A percentile compares a stretch with the other conserved stretches of the same genome.
Conservation (phyloP, 1,284 basidiomycete genomes). For the Rhodotorula sp. region DNA sequence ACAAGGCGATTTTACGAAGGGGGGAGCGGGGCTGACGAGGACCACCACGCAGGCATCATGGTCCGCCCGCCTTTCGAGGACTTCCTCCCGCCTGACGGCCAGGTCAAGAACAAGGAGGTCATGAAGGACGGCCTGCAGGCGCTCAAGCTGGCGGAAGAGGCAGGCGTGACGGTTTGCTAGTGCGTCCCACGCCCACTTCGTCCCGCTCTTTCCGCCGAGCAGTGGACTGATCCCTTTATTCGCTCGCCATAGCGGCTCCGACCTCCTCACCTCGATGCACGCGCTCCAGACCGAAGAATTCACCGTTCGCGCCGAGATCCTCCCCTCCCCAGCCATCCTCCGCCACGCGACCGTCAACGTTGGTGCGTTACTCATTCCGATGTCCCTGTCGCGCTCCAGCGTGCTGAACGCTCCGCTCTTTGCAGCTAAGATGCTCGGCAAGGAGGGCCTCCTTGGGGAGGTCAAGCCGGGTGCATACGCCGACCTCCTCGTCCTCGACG, state of each 20-base stretch:
- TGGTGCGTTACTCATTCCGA: neutral
- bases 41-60: conserved; percentile 56
- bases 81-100: conserved; percentile 54
- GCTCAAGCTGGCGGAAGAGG: conserved; percentile 53
- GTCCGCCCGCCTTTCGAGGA: conserved; percentile 56
- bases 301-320: conserved; percentile 53
- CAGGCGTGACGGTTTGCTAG: conserved; percentile 53
- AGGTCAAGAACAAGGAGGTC: conserved; percentile 56
- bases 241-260: conserved; percentile 49
- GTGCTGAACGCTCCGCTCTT: neutral
- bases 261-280: conserved; percentile 54
- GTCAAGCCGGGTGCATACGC: conserved; percentile 53
- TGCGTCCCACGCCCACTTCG: neutral
- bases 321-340: conserved; percentile 53
- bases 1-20: too few species aligned
- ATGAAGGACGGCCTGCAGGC: conserved; percentile 54
- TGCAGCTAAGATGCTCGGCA: conserved; percentile 52
- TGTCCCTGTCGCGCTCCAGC: neutral
- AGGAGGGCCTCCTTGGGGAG: conserved; percentile 53
- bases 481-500: conserved; percentile 56
- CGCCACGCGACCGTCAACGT: conserved; percentile 57
- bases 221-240: neutral
- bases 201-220: too few species aligned
- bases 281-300: conserved; percentile 56
- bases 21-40: conserved; percentile 28